phyloP scores from a whole-genome alignment of 768 basidiomycete genomes.

The Suillus sp. region DNA sequence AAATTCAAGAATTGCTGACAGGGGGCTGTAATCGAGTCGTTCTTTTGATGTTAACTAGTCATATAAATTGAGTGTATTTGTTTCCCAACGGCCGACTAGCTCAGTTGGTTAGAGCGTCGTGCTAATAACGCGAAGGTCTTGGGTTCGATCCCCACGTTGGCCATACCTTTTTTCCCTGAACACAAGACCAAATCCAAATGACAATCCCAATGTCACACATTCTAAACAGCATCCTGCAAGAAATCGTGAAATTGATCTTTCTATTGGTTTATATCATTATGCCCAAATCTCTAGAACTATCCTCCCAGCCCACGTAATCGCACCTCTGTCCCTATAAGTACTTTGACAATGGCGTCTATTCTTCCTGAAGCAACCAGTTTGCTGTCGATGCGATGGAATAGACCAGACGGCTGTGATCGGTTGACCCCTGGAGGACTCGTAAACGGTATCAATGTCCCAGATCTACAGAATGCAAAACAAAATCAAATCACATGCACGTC shows the following conservation, averaged over 20 bases:
- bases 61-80: rapidly evolving
- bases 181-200: too few relatives aligned
- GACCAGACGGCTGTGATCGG: conserved; percentile 80
- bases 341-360: conserved; percentile 85
- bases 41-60: too few relatives aligned
- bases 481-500: conserved; percentile 1
- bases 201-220: too few relatives aligned
- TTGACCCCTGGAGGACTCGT: conserved; percentile 77
- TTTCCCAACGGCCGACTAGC: conserved; percentile 39
- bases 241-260: too few relatives aligned
- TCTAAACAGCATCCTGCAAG: too few relatives aligned
- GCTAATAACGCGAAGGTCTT: conserved; percentile 68
- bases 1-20: neutral
- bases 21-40: neutral
- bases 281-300: too few relatives aligned
- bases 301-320: too few relatives aligned
- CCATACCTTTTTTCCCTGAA: conserved; percentile 35
- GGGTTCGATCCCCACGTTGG: conserved; percentile 72
- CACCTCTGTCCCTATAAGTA: conserved; percentile 29
- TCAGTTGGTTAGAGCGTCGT: conserved; percentile 55
- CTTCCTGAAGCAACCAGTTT: conserved; percentile 79
- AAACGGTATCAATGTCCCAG: conserved; percentile 93
- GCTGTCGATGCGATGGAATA: conserved; percentile 90
- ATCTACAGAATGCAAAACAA: conserved; percentile 46
- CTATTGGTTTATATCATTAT: too few relatives aligned